phyloP scores from a whole-genome alignment of 2,329 filamentous ascomycete genomes.

The Curvularia sp. region DNA sequence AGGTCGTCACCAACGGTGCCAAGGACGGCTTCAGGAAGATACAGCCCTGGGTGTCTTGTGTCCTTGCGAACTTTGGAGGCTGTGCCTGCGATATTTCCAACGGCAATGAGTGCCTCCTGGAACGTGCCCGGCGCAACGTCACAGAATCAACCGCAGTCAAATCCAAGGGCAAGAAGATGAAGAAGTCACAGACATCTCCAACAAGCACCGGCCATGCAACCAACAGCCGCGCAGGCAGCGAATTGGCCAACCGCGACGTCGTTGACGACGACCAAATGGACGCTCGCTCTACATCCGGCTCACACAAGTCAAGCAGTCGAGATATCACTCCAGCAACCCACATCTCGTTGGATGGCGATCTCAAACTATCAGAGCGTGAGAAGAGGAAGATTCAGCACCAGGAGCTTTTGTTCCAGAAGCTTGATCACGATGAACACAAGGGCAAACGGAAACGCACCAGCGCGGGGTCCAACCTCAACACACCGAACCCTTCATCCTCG shows the following conservation, averaged over 20 bases:
- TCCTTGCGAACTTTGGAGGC: slow-evolving; percentile 79
- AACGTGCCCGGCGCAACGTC: slow-evolving; percentile 44
- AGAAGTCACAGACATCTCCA: slow-evolving; percentile 59
- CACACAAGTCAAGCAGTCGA: slow-evolving; percentile 64
- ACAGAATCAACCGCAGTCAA: slow-evolving; percentile 42
- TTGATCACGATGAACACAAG: slow-evolving; percentile 64
- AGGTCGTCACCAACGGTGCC: slow-evolving; percentile 69
- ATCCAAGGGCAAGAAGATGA: slow-evolving; percentile 59
- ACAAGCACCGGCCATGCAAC: slow-evolving; percentile 60
- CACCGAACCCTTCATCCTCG: slow-evolving; percentile 55
- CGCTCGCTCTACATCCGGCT: slow-evolving; percentile 63
- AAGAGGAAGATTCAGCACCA: slow-evolving; percentile 68
- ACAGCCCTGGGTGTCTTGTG: slow-evolving; percentile 71
- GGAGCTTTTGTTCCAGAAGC: slow-evolving; percentile 67
- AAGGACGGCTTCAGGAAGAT: slow-evolving; percentile 65
- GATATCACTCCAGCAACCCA: slow-evolving; percentile 66
- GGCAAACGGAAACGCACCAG: slow-evolving; percentile 63
- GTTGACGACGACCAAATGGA: slow-evolving; percentile 65
- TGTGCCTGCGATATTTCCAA: slow-evolving; percentile 70
- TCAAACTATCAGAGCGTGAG: slow-evolving; percentile 67
- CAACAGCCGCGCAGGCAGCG: slow-evolving; percentile 67
- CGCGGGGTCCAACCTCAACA: slow-evolving; percentile 61
- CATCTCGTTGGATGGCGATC: slow-evolving; percentile 55
- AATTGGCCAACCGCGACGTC: slow-evolving; percentile 57
- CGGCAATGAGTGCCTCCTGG: slow-evolving; percentile 47